Evolutionary conservation across 176 grass and related monocot genomes (phyloP), one percentile per base, ranked within the genome.

Genomic region (Calamus simplicifolius): DNA sequence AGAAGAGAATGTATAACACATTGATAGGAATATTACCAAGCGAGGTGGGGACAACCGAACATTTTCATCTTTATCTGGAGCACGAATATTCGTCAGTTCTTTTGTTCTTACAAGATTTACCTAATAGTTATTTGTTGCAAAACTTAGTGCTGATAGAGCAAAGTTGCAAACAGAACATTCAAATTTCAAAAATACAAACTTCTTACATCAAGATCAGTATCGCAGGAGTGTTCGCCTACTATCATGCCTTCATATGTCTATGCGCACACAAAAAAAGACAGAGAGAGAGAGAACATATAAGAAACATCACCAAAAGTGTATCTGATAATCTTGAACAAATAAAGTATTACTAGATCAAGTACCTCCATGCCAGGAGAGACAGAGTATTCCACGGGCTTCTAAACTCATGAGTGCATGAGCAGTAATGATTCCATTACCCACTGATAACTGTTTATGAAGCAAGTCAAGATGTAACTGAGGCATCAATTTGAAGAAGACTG

Each of bases 301-400:
- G 30, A 43, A 13, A 12, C 35, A 43, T 8, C 8, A 3, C 6
- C 0, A 43, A 43, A 43, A 43, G 29, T 43, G 35, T 13, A 43
- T 43, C 35, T 43, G 2, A 43, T 43, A 13, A 43, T 13, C 35
- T 43, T 43, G 35, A 43, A 43, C 35, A 43, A 13, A 43, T 43
- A 12, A 43, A 13, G 35, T 13, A 43, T 43, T 12, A 2, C 35
- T 51, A 54, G 68, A 78, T 50, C 16, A 50, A 21, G 52, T 63
- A 97, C 93, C 93, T 98, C 84, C 81, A 85, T 81, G 56, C 93
- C 93, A 80, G 93, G 93, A 83, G 79, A 88, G 56, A 92, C 93
- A 78, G 65, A 98, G 84, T 61, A 75, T 98, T 15, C 87, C 93
- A 58, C 87, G 93, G 75, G 93, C 93, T 85, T 92, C 87, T 74